These are phyloP conservation scores for Akanthomyces dipterigenus DNA, from an alignment of 2,329 filamentous ascomycete genomes.

Conservation along the genomic window DNA sequence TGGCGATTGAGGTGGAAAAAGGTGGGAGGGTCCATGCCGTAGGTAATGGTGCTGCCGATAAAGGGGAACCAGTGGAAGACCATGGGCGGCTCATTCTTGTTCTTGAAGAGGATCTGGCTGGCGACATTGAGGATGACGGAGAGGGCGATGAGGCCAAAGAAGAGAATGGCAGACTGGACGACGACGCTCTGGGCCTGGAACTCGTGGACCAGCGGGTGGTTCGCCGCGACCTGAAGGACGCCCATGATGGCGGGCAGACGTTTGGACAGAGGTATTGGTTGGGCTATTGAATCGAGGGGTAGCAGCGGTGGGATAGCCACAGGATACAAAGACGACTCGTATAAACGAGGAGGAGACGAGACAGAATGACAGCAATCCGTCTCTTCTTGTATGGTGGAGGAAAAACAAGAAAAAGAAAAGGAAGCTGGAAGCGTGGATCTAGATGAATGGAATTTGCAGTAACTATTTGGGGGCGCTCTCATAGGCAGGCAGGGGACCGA, in stretches of 20 bases:
- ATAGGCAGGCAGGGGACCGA: background rate
- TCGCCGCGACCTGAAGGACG: slow-evolving; percentile 44
- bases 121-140: slow-evolving; percentile 72
- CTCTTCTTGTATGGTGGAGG: background rate
- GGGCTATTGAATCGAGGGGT: background rate
- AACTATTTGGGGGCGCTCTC: slow-evolving; percentile 1
- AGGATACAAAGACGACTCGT: background rate
- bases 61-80: slow-evolving; percentile 79
- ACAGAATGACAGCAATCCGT: background rate
- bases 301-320: background rate
- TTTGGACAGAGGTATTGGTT: background rate
- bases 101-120: slow-evolving; percentile 72
- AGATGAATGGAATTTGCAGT: background rate
- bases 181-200: slow-evolving; percentile 41
- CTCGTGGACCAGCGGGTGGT: slow-evolving; percentile 42
- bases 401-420: background rate
- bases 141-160: slow-evolving; percentile 40
- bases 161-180: slow-evolving; percentile 39
- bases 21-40: slow-evolving; percentile 86
- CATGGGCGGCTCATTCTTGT: slow-evolving; percentile 71
- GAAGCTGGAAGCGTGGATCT: background rate
- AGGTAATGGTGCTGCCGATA: slow-evolving; percentile 84
- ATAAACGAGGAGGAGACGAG: background rate
- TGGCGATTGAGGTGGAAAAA: slow-evolving; percentile 74
- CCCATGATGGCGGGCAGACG: slow-evolving; percentile 40